Conservation (phyloP, 129 eudicot species). For the Heracleum sosnowskyi region DNA sequence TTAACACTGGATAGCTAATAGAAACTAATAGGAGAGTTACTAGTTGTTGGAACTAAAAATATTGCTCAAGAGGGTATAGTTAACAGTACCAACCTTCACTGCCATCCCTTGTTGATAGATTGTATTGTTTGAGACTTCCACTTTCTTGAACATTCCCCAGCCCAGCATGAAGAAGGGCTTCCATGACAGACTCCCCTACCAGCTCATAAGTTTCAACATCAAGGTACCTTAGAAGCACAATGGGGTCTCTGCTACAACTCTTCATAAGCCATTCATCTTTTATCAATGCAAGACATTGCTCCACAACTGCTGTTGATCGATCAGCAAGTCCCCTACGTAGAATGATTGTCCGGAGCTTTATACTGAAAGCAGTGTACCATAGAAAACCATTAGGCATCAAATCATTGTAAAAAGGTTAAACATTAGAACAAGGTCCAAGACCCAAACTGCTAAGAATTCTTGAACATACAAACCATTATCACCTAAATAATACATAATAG, state of each 20-base stretch:
- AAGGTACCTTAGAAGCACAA: constrained; percentile 77
- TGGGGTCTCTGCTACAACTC: constrained; percentile 74
- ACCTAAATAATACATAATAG: not conserved
- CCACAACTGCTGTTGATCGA: constrained; percentile 66
- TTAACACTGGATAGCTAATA: not conserved
- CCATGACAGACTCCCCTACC: constrained; percentile 82
- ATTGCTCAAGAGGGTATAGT: not conserved
- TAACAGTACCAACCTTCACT: constrained; percentile 48
- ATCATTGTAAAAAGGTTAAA: not conserved
- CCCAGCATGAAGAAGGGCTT: constrained; percentile 55
- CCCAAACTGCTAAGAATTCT: not conserved
- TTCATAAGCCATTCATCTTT: constrained; percentile 91
- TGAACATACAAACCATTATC: not conserved
- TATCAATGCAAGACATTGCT: constrained; percentile 73
- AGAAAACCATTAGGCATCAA: constrained; percentile 13
- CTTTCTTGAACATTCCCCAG: constrained; percentile 54
- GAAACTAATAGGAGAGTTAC: not conserved
- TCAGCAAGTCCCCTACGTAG: constrained; percentile 93
- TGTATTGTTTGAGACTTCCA: constrained; percentile 45
- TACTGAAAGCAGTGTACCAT: constrained; percentile 30
- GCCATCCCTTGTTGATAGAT: constrained; percentile 27
- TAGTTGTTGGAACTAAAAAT: not conserved
- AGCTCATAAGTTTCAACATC: constrained; percentile 96
- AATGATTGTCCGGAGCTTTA: constrained; percentile 71
- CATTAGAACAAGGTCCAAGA: not conserved